A percentile compares a stretch with the other conserved stretches of the same genome.
Evolutionary conservation across 164 flowering plant species (phyloP).

Genomic region (Annona squamosa): DNA sequence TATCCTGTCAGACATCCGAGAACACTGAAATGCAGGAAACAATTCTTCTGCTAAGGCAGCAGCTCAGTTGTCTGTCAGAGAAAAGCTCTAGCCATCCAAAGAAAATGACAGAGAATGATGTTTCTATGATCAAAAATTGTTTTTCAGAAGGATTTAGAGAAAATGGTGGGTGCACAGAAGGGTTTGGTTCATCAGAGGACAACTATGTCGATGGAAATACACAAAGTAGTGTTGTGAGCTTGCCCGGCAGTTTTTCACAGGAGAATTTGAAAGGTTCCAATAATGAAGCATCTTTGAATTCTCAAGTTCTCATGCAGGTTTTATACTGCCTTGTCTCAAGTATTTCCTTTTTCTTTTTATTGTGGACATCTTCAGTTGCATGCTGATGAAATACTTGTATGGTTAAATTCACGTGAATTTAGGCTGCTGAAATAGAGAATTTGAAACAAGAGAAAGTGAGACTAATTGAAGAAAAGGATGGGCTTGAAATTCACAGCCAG

Average conservation of each 20-base stretch:
- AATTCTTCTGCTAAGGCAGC: conserved; percentile 56
- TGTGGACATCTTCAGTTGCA: neutral
- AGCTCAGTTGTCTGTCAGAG: conserved; percentile 35
- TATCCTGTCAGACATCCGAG: conserved; percentile 41
- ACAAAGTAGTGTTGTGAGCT: conserved; percentile 48
- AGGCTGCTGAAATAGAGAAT: conserved; percentile 72
- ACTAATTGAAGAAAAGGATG: conserved; percentile 61
- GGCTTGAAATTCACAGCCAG: conserved; percentile 47
- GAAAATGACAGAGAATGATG: conserved; percentile 17
- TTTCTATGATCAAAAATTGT: conserved; percentile 8
- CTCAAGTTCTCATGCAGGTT: conserved; percentile 56
- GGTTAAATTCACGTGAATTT: conserved; percentile 1
- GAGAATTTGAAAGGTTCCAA: conserved; percentile 41
- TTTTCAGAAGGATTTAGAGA: conserved; percentile 19
- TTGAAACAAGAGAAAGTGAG: conserved; percentile 55
- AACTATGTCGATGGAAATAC: conserved; percentile 34
- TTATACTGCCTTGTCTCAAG: neutral
- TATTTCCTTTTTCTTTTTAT: neutral
- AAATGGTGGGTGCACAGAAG: conserved; percentile 17
- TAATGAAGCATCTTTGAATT: conserved; percentile 21
- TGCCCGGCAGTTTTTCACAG: conserved; percentile 36
- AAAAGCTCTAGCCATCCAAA: conserved; percentile 20
- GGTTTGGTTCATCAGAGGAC: conserved; percentile 28
- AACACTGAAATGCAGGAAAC: conserved; percentile 77
- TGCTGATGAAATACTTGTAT: neutral